A percentile compares a stretch with the other conserved stretches of the same genome.
Evolutionary conservation across 2,329 filamentous ascomycete genomes (phyloP).

Genomic region (Allantophomopsis cytisporea): DNA sequence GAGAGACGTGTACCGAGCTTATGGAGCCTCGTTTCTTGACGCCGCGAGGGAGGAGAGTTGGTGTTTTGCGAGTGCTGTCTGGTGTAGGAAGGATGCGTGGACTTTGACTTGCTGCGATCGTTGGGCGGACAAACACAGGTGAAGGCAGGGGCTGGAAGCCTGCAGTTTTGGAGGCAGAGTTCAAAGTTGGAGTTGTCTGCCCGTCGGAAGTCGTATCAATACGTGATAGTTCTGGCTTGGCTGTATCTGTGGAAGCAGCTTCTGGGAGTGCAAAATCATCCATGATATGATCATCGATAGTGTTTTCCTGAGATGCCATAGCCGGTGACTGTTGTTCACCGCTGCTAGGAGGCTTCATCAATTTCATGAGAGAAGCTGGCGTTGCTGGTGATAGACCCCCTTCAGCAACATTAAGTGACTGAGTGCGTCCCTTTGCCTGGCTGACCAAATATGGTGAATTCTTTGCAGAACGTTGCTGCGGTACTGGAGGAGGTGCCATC

Average conservation of each 20-base stretch:
- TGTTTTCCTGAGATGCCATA: too few relatives aligned
- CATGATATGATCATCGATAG: conserved; percentile 33
- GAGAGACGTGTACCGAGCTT: conserved; percentile 66
- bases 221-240: conserved; percentile 31
- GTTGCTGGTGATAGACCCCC: conserved; percentile 53
- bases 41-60: conserved; percentile 35
- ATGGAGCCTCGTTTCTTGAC: conserved; percentile 59
- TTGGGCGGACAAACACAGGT: conserved; percentile 22
- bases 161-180: conserved; percentile 21
- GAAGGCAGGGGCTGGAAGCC: conserved; percentile 25
- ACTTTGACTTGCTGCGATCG: conserved; percentile 32
- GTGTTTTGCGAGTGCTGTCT: conserved; percentile 41
- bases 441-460: conserved; percentile 55
- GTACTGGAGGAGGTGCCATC: conserved; percentile 53
- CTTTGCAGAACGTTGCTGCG: conserved; percentile 47
- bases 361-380: conserved; percentile 76
- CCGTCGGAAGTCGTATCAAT: conserved; percentile 37
- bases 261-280: conserved; percentile 64
- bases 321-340: too few relatives aligned
- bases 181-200: conserved; percentile 39
- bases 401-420: conserved; percentile 2
- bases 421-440: conserved; percentile 27
- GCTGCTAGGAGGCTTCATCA: conserved; percentile 26
- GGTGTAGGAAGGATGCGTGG: conserved; percentile 36
- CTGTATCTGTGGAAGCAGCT: conserved; percentile 39